A percentile compares a stretch with the other conserved stretches of the same genome.
phyloP scores from a whole-genome alignment of 2,329 filamentous ascomycete species.

The Verticillium nubilum region DNA sequence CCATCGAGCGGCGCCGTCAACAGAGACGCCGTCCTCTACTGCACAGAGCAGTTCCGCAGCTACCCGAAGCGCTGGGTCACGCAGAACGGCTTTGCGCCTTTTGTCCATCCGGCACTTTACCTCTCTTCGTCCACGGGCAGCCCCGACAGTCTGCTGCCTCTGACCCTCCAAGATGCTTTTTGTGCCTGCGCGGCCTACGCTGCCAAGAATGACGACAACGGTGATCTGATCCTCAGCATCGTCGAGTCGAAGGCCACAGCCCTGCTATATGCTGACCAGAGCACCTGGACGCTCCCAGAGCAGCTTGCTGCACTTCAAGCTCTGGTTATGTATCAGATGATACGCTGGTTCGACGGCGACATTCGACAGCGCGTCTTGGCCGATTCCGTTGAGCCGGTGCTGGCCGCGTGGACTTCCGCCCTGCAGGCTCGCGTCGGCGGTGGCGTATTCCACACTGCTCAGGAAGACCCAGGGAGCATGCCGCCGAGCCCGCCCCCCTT shows the following conservation, averaged over 20 bases:
- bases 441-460: slow-evolving; percentile 4
- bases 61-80: slow-evolving; percentile 20
- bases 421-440: slow-evolving; percentile 10
- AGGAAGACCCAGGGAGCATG: slow-evolving; percentile 1
- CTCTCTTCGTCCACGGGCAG: slow-evolving; percentile 6
- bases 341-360: slow-evolving; percentile 17
- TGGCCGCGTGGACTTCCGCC: slow-evolving; percentile 12
- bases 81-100: slow-evolving; percentile 16
- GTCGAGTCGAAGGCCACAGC: slow-evolving; percentile 16
- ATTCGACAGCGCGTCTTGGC: slow-evolving; percentile 15
- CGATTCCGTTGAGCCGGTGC: slow-evolving; percentile 12
- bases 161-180: slow-evolving; percentile 21
- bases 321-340: slow-evolving; percentile 17
- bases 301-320: slow-evolving; percentile 15
- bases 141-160: slow-evolving; percentile 13
- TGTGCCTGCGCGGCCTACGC: slow-evolving; percentile 18
- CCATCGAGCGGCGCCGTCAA: slow-evolving; percentile 4
- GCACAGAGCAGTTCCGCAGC: slow-evolving; percentile 10
- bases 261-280: slow-evolving; percentile 11
- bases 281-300: slow-evolving; percentile 12
- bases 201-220: slow-evolving; percentile 17
- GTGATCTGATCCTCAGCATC: slow-evolving; percentile 17
- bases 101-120: slow-evolving; percentile 22
- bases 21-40: slow-evolving; percentile 10
- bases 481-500: not conserved